A percentile compares a stretch with the other conserved stretches of the same genome.
Evolutionary conservation across 2,329 filamentous ascomycete species (phyloP).

Genomic region (Colletotrichum salicis): DNA sequence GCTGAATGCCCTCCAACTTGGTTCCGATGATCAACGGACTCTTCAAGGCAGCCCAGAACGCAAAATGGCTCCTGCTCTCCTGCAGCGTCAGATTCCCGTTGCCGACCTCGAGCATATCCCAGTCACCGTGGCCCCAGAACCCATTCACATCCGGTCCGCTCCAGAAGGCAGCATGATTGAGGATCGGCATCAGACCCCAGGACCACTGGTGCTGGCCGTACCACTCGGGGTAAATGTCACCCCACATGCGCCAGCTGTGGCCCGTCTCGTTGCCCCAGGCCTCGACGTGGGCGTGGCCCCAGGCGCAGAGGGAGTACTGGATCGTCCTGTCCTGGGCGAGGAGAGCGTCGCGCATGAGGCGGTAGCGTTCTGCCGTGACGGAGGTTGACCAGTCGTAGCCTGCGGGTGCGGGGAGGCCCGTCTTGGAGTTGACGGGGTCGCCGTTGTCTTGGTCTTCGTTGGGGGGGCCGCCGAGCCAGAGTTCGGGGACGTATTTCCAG

Average conservation of each 20-base stretch:
- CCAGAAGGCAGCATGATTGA: constrained; percentile 61
- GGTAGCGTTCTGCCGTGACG: constrained; percentile 58
- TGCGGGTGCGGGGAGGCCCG: constrained; percentile 51
- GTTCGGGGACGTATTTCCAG: constrained; percentile 43
- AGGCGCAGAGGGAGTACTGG: constrained; percentile 63
- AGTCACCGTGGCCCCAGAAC: constrained; percentile 63
- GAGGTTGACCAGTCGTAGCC: constrained; percentile 62
- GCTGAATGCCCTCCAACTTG: constrained; percentile 48
- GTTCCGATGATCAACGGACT: constrained; percentile 61
- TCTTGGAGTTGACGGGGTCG: constrained; percentile 41
- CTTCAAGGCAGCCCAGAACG: constrained; percentile 62
- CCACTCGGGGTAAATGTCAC: constrained; percentile 53
- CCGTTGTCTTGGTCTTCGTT: constrained; percentile 36
- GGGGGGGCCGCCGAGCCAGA: constrained; percentile 45
- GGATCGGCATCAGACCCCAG: constrained; percentile 48
- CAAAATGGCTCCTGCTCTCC: constrained; percentile 62
- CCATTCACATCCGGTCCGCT: constrained; percentile 47
- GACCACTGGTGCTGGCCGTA: constrained; percentile 40
- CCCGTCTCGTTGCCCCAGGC: constrained; percentile 60
- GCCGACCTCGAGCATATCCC: constrained; percentile 63
- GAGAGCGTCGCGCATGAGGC: constrained; percentile 63
- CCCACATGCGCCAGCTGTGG: constrained; percentile 58
- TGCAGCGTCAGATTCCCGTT: constrained; percentile 57
- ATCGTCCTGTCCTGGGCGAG: constrained; percentile 56
- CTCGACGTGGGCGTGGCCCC: constrained; percentile 62